A percentile compares a stretch with the other conserved stretches of the same genome.
These are phyloP conservation scores for Raddia distichophylla DNA, from an alignment of 176 grass and related monocot species.

Conservation along the genomic window DNA sequence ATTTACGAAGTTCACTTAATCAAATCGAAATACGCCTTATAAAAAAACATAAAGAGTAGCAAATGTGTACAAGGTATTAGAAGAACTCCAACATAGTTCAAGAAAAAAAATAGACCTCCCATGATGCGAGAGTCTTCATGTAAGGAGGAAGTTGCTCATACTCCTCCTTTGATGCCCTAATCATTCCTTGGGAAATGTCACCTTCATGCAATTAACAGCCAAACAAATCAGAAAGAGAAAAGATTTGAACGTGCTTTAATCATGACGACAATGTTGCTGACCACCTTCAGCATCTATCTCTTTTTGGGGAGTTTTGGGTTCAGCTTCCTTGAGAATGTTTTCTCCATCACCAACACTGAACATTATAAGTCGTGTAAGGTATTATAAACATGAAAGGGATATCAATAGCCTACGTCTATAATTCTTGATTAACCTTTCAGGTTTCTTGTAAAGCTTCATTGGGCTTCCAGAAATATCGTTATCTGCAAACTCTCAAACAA, in stretches of 20 bases:
- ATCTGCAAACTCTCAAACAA: conserved; percentile 40
- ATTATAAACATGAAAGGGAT: neutral
- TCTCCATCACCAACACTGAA: conserved; percentile 48
- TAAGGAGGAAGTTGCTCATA: conserved; percentile 78
- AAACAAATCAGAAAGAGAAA: conserved; percentile 28
- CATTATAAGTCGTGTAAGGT: neutral
- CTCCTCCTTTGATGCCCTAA: conserved; percentile 55
- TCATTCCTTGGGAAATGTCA: conserved; percentile 40
- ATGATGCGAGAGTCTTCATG: conserved; percentile 79
- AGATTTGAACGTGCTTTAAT: conserved; percentile 1
- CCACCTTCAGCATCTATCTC: conserved; percentile 46
- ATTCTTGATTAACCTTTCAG: conserved; percentile 49
- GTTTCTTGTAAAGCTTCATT: conserved; percentile 32
- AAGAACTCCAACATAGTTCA: conserved; percentile 5
- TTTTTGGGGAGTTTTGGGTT: neutral
- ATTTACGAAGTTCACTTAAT: too few species aligned
- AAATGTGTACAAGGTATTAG: neutral
- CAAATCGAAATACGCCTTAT: too few species aligned
- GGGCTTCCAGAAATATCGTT: conserved; percentile 33
- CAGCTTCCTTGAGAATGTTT: conserved; percentile 12
- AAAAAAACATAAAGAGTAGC: too few species aligned
- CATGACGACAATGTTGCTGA: neutral
- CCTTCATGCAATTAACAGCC: conserved; percentile 27
- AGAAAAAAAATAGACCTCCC: conserved; percentile 61
- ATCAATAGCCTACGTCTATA: neutral